phyloP scores from a whole-genome alignment of 176 grass and related monocot genomes.

The Echinochloa phyllopogon region DNA sequence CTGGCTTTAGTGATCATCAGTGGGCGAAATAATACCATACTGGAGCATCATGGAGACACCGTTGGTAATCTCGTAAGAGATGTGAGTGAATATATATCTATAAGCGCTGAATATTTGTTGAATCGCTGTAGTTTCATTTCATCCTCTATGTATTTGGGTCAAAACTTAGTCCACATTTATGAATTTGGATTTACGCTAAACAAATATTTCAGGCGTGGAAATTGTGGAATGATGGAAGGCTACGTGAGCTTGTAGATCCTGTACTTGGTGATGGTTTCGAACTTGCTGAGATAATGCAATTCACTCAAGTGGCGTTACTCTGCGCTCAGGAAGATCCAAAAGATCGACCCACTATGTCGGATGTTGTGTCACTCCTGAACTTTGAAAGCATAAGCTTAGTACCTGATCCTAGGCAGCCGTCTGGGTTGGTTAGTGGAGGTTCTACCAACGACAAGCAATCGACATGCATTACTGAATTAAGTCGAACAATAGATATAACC shows the following conservation, averaged over 20 bases:
- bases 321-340: conserved; percentile 50
- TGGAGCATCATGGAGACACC: not conserved
- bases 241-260: conserved; percentile 50
- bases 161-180: not conserved
- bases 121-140: not conserved
- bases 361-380: conserved; percentile 35
- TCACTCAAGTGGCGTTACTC: conserved; percentile 39
- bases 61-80: conserved; percentile 41
- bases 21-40: conserved; percentile 36
- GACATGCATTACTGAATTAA: conserved; percentile 21
- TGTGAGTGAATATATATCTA: conserved; percentile 20
- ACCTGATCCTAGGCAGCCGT: conserved; percentile 28
- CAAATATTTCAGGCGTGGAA: conserved; percentile 46
- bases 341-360: conserved; percentile 47
- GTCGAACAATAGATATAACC: conserved; percentile 42
- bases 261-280: not conserved
- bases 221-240: conserved; percentile 35
- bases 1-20: conserved; percentile 42
- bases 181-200: not conserved
- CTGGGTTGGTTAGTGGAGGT: not conserved
- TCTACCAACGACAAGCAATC: not conserved
- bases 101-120: not conserved
- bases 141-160: not conserved
- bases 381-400: conserved; percentile 17
- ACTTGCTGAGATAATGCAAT: conserved; percentile 13